These are phyloP conservation scores for Boehmeria nivea DNA, from an alignment of 306 rosid genomes.

Conservation along the genomic window DNA sequence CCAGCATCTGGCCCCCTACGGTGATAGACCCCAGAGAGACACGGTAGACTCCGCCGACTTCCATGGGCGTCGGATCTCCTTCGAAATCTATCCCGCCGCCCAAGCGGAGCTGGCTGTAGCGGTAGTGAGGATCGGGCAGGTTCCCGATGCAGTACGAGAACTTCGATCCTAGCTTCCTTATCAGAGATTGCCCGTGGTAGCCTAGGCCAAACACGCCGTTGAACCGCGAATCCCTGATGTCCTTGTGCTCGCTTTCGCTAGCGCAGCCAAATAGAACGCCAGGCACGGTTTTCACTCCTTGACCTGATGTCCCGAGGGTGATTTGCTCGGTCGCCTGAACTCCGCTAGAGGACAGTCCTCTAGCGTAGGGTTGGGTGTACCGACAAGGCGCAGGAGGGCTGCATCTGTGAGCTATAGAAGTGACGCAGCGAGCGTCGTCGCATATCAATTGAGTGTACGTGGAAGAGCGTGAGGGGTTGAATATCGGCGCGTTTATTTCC, in stretches of 20 bases:
- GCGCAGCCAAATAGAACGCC: not conserved
- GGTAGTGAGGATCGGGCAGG: not conserved
- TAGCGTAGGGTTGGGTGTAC: not conserved
- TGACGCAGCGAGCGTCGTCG: not conserved
- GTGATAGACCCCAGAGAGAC: not conserved
- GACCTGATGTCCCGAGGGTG: not conserved
- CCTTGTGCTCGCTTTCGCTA: not conserved
- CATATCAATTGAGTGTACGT: not conserved
- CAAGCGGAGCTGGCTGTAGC: too few relatives aligned
- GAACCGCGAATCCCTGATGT: not conserved
- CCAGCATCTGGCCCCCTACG: not conserved
- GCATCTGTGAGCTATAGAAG: not conserved
- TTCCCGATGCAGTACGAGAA: conserved; percentile 2
- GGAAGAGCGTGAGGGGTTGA: not conserved
- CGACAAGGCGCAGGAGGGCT: not conserved
- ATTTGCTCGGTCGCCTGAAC: not conserved
- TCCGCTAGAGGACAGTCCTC: not conserved
- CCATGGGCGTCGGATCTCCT: not conserved
- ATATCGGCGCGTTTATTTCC: not conserved
- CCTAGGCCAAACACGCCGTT: not conserved
- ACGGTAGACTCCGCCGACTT: not conserved
- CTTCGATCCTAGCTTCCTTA: not conserved
- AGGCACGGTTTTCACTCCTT: not conserved
- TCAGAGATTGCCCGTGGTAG: not conserved
- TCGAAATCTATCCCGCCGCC: too few relatives aligned